These are phyloP conservation scores for Aspergillus caelatus DNA, from an alignment of 2,329 filamentous ascomycete genomes.

Conservation along the genomic window DNA sequence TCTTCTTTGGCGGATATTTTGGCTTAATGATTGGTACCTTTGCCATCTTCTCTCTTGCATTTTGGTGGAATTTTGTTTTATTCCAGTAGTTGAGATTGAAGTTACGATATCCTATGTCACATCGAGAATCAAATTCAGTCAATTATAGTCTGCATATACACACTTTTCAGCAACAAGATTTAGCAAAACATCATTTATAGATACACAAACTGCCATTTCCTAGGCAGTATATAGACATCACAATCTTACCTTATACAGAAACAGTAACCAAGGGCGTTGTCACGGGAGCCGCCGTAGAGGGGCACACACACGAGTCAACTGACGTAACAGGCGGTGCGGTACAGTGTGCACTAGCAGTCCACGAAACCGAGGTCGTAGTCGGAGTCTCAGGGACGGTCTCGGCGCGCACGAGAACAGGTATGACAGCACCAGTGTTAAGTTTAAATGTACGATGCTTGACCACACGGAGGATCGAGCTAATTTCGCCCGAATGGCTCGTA, in stretches of 20 bases:
- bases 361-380: slow-evolving; percentile 27
- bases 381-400: slow-evolving; percentile 27
- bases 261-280: slow-evolving; percentile 30
- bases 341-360: slow-evolving; percentile 35
- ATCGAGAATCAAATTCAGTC: background rate
- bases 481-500: slow-evolving; percentile 61
- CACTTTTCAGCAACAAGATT: background rate
- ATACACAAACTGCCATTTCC: background rate
- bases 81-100: background rate
- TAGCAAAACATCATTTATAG: background rate
- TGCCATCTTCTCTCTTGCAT: background rate
- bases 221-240: background rate
- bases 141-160: background rate
- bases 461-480: slow-evolving; percentile 53
- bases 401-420: slow-evolving; percentile 54
- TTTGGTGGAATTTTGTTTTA: background rate
- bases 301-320: slow-evolving; percentile 32
- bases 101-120: background rate
- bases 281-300: slow-evolving; percentile 32
- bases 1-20: background rate
- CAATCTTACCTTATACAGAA: background rate
- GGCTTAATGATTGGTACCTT: background rate
- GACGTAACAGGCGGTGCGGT: slow-evolving; percentile 36
- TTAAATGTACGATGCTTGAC: slow-evolving; percentile 50
- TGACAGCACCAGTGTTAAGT: slow-evolving; percentile 52